These are phyloP conservation scores for Backusella circina DNA, from an alignment of 192 early-diverging fungal genomes.

Conservation along the genomic window DNA sequence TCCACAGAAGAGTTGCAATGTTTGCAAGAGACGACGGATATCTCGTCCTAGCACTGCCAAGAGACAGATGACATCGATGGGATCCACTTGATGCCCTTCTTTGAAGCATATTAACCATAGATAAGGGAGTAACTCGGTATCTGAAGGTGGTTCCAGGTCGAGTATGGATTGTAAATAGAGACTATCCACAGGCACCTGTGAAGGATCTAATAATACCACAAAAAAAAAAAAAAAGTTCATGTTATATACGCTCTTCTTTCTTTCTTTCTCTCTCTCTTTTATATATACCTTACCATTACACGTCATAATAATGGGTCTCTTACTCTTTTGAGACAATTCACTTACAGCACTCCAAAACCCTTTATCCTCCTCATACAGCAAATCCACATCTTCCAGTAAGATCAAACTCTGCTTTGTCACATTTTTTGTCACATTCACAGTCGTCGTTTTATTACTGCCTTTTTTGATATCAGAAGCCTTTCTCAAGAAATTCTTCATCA, in stretches of 20 bases:
- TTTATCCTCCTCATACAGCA: conserved; percentile 78
- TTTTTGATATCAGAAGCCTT: background rate
- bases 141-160: conserved; percentile 5
- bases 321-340: conserved; percentile 65
- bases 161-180: conserved; percentile 10
- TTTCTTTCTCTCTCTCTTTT: background rate
- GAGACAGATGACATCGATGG: conserved; percentile 15
- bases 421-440: background rate
- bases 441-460: background rate
- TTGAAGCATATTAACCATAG: conserved; percentile 19
- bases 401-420: conserved; percentile 62
- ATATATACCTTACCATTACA: conserved; percentile 53
- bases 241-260: background rate
- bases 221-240: no score
- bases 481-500: background rate
- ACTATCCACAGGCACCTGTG: conserved; percentile 5
- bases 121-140: conserved; percentile 9
- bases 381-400: conserved; percentile 80
- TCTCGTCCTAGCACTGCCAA: conserved; percentile 12
- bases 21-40: conserved; percentile 17
- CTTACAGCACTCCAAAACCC: conserved; percentile 72
- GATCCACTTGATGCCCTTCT: conserved; percentile 23
- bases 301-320: conserved; percentile 78
- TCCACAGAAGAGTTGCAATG: conserved; percentile 11
- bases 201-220: conserved; percentile 10